A percentile compares a stretch with the other conserved stretches of the same genome.
Evolutionary conservation across 2,329 filamentous ascomycete species (phyloP).

Genomic region (Verticillium isaacii): DNA sequence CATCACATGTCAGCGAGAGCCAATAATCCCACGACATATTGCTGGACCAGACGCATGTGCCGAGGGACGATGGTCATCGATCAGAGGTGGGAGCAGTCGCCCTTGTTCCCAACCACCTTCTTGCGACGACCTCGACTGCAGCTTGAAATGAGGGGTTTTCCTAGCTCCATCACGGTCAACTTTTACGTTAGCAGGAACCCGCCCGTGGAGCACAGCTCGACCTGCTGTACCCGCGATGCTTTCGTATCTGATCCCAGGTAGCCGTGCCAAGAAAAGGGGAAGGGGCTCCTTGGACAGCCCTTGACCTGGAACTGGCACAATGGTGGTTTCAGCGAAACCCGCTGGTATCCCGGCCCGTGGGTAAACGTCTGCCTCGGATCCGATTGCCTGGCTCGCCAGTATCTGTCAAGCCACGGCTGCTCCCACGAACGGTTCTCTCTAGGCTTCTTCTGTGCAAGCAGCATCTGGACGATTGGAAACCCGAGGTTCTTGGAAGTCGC

Average conservation of each 20-base stretch:
- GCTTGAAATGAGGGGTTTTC: slow-evolving; percentile 4
- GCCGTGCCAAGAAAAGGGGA: background rate
- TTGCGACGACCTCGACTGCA: background rate
- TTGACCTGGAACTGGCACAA: slow-evolving; percentile 10
- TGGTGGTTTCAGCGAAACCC: slow-evolving; percentile 12
- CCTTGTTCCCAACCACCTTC: background rate
- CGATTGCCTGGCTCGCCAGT: slow-evolving; percentile 4
- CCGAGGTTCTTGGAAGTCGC: background rate
- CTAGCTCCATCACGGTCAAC: background rate
- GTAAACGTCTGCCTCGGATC: slow-evolving; percentile 9
- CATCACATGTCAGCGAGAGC: slow-evolving; percentile 3
- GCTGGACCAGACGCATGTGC: slow-evolving; percentile 1
- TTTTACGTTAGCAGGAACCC: background rate
- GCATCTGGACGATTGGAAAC: background rate
- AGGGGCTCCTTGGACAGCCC: background rate
- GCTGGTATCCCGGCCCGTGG: slow-evolving; percentile 5
- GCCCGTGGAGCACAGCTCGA: background rate
- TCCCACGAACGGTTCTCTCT: background rate
- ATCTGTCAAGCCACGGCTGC: slow-evolving; percentile 3
- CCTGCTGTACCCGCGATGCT: background rate
- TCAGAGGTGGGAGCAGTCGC: background rate
- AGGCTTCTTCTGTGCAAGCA: background rate
- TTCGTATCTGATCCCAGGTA: background rate
- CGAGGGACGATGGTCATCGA: background rate
- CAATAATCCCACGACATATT: background rate